A percentile compares a stretch with the other conserved stretches of the same genome.
These are phyloP conservation scores for Talaromyces sp. DNA, from an alignment of 2,329 filamentous ascomycete species.

Conservation along the genomic window DNA sequence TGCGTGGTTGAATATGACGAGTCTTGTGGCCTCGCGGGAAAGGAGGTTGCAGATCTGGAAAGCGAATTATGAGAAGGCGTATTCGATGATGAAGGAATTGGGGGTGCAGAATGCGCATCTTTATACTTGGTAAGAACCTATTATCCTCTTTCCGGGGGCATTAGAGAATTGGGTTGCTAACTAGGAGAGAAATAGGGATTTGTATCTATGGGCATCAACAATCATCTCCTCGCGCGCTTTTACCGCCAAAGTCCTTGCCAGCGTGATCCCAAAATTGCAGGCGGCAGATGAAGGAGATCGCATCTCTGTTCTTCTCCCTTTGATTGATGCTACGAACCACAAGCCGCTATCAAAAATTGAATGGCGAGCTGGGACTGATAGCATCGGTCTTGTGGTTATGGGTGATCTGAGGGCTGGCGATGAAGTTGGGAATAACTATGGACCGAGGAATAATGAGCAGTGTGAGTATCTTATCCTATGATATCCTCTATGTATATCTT, in stretches of 20 bases:
- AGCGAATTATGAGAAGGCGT: slow-evolving; percentile 32
- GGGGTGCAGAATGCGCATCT: slow-evolving; percentile 27
- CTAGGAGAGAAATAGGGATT: slow-evolving; percentile 29
- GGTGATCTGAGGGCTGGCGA: slow-evolving; percentile 48
- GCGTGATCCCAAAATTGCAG: slow-evolving; percentile 30
- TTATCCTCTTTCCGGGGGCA: background rate
- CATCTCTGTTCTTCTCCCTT: slow-evolving; percentile 63
- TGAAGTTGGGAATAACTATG: slow-evolving; percentile 65
- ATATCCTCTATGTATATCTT: too few relatives aligned
- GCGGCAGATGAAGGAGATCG: slow-evolving; percentile 47
- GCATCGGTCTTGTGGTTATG: slow-evolving; percentile 40
- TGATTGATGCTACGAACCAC: slow-evolving; percentile 70
- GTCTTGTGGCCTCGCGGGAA: slow-evolving; percentile 30
- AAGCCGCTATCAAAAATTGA: slow-evolving; percentile 54
- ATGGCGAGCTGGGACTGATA: slow-evolving; percentile 50
- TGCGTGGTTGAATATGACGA: slow-evolving; percentile 41
- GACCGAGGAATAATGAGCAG: slow-evolving; percentile 69
- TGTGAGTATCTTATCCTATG: slow-evolving; percentile 25
- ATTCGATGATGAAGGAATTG: slow-evolving; percentile 27
- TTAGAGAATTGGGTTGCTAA: background rate
- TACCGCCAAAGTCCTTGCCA: slow-evolving; percentile 39
- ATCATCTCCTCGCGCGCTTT: slow-evolving; percentile 43
- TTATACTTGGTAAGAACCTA: slow-evolving; percentile 36
- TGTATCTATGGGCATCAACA: slow-evolving; percentile 44
- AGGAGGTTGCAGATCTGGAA: slow-evolving; percentile 33